phyloP scores from a whole-genome alignment of 1,139 yeast species.

The Saccharomyces hybrid region DNA sequence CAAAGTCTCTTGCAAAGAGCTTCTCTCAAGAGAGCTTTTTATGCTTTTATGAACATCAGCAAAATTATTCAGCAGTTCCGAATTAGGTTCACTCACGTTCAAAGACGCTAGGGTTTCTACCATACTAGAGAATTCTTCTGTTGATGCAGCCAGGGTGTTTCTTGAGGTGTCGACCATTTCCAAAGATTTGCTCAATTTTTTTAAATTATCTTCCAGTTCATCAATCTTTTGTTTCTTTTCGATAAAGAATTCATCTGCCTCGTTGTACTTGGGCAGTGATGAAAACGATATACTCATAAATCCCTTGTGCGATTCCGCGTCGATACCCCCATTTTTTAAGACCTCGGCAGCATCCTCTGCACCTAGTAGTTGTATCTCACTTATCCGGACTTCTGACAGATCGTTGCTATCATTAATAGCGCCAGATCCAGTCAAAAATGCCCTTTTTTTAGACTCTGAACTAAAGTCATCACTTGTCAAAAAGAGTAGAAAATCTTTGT shows the following conservation, averaged over 20 bases:
- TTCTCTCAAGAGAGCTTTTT: slow-evolving; percentile 67
- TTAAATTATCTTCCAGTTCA: slow-evolving; percentile 63
- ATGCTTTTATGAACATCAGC: slow-evolving; percentile 65
- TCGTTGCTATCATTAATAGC: slow-evolving; percentile 43
- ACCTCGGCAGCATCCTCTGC: slow-evolving; percentile 28
- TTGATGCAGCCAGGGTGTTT: slow-evolving; percentile 56
- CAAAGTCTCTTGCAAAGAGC: slow-evolving; percentile 76
- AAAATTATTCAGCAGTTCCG: slow-evolving; percentile 55
- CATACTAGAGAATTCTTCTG: slow-evolving; percentile 54
- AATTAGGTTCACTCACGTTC: slow-evolving; percentile 65
- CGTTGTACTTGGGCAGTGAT: slow-evolving; percentile 48
- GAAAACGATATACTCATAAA: slow-evolving; percentile 32
- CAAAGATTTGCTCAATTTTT: slow-evolving; percentile 59
- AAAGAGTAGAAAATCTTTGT: slow-evolving; percentile 70
- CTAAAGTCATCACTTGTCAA: slow-evolving; percentile 65
- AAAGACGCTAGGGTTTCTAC: slow-evolving; percentile 56
- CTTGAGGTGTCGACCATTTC: slow-evolving; percentile 73
- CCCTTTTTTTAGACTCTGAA: slow-evolving; percentile 57
- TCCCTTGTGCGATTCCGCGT: slow-evolving; percentile 23
- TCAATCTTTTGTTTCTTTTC: slow-evolving; percentile 66
- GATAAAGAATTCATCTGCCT: slow-evolving; percentile 70
- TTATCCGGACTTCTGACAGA: slow-evolving; percentile 34
- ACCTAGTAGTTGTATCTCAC: slow-evolving; percentile 29
- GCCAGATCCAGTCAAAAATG: slow-evolving; percentile 46
- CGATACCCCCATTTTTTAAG: slow-evolving; percentile 28